Base-by-base conservation (phyloP, 2,329 filamentous ascomycete species). In the Ceratocystiopsis sp. region DNA sequence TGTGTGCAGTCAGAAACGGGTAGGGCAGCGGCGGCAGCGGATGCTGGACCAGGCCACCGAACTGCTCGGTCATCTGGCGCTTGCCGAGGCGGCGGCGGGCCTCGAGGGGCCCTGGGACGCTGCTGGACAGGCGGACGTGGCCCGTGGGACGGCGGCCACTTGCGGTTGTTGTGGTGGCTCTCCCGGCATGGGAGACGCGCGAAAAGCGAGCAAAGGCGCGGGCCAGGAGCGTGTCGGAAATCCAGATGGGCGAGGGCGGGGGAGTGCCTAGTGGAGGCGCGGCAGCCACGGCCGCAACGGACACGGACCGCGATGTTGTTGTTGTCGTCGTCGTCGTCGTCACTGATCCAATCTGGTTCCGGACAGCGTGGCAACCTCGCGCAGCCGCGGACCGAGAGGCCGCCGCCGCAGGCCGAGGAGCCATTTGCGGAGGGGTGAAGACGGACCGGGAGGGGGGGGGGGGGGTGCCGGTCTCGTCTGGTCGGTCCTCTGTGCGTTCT, bases 211-310 rank as follows among this genome's bases (percentile, higher is more conserved):
- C 62, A 50, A 75, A 71, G 3, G 68, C 66, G 42, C 60, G 57
- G 19, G 60, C 57, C 14, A 80, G 63, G 19, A 70, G 50, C 38
- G 71, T 63, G 51, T 81, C 76, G 29, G 69, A 67, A 48, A 80
- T 66, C 73, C 75, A 80, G 50, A 77, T 53, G 37, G 12, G 36
- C n/a, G 12, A 37, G 14, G 15, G 42, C 45, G 51, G 50, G 12
- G 61, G 51, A 60, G 51, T 62, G 60, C 49, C 59, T 59, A 46
- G 64, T 63, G 52, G 65, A 61, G 57, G 62, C 65, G 60, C 65
- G 62, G 54, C 61, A 12, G 13, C 7, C 11, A 29, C 34, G 15
- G 13, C 7, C 14, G 29, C 34, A 17, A n/a, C n/a, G 38, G 37
- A 17, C 13, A 34, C 19, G 21, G 42, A n/a, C 25, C 25, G 10